Evolutionary conservation across 2,329 filamentous ascomycete species (phyloP).

Genomic region (Nemania serpens): DNA sequence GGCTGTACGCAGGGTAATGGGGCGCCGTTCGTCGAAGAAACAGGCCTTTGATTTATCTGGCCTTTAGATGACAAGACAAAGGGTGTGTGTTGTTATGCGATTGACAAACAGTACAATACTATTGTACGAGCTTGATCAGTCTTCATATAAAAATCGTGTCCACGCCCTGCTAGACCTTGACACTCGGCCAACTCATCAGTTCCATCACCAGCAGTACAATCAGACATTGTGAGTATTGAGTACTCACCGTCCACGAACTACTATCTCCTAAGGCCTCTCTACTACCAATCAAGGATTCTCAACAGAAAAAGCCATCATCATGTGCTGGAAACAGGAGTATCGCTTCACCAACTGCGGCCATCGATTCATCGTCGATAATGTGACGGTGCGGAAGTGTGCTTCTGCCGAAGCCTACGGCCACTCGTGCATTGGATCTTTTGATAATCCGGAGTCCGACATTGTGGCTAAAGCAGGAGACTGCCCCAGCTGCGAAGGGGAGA

Average conservation of each 20-base stretch:
- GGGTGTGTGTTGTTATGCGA: neutral
- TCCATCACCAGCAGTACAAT: neutral
- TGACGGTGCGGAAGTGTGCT: constrained; percentile 7
- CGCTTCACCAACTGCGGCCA: constrained; percentile 25
- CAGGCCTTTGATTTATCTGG: neutral
- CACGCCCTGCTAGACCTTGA: neutral
- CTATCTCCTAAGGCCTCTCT: neutral
- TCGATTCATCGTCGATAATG: constrained; percentile 13
- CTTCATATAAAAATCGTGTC: neutral
- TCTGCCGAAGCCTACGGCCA: constrained; percentile 7
- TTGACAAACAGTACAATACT: neutral
- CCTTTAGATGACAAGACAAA: neutral
- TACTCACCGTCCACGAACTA: neutral
- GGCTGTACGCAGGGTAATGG: neutral
- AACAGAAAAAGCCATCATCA: constrained; percentile 18
- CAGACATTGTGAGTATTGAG: neutral
- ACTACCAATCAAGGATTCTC: neutral
- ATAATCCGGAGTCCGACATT: constrained; percentile 3
- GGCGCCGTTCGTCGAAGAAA: neutral
- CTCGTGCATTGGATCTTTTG: constrained; percentile 11
- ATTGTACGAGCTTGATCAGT: neutral
- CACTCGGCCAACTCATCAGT: no score
- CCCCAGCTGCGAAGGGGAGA: neutral
- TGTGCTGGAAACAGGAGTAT: constrained; percentile 30
- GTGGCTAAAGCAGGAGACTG: neutral